These are phyloP conservation scores for Hypsizygus marmoreus DNA, from an alignment of 768 basidiomycete species.

Conservation along the genomic window DNA sequence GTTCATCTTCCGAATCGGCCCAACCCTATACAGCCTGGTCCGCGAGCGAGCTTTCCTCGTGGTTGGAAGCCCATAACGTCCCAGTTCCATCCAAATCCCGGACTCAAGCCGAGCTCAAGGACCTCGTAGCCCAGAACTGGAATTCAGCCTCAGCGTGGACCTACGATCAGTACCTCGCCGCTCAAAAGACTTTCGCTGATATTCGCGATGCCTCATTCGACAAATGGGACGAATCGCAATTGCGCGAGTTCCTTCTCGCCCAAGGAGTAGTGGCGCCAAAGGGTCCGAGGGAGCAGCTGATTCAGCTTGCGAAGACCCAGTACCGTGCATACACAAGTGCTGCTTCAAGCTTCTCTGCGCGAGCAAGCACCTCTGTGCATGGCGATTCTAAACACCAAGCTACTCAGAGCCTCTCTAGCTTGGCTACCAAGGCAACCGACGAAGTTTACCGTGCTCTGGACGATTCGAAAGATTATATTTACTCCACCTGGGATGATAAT, in stretches of 20 bases:
- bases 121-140: constrained; percentile 67
- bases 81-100: constrained; percentile 47
- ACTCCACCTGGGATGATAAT: constrained; percentile 87
- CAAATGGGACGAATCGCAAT: constrained; percentile 80
- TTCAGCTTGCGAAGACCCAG: constrained; percentile 73
- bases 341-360: constrained; percentile 54
- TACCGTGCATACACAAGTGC: constrained; percentile 62
- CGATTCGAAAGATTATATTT: constrained; percentile 82
- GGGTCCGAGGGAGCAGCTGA: constrained; percentile 77
- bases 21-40: constrained; percentile 59
- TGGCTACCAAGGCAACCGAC: constrained; percentile 54
- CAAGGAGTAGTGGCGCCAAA: constrained; percentile 86
- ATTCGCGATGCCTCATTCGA: constrained; percentile 68
- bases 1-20: constrained; percentile 33
- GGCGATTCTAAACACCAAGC: constrained; percentile 42
- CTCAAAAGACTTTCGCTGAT: constrained; percentile 63
- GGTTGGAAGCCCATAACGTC: constrained; percentile 71
- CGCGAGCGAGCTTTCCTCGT: constrained; percentile 58
- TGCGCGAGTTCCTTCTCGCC: constrained; percentile 83
- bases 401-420: constrained; percentile 39
- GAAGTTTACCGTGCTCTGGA: constrained; percentile 57
- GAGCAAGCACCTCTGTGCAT: constrained; percentile 56
- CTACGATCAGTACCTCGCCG: constrained; percentile 60
- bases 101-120: constrained; percentile 42
- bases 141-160: constrained; percentile 53